Evolutionary conservation across 768 basidiomycete genomes (phyloP), one percentile per base, ranked within the genome.

Genomic region (Dioszegia aurantiaca): DNA sequence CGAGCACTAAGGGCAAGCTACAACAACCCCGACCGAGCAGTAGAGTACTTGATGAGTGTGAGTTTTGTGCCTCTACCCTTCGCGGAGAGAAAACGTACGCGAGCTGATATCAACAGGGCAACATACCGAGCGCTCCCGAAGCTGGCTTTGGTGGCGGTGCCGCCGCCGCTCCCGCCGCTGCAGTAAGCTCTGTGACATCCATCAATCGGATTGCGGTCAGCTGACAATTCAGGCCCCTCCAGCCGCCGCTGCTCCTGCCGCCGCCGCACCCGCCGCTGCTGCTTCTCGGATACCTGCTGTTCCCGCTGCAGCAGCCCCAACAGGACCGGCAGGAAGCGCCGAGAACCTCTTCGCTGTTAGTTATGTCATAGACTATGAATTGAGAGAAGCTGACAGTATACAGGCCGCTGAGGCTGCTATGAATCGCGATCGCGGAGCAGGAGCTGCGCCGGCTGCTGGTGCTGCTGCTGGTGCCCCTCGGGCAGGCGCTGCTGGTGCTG

Each of bases 1-100:
- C 83, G 86, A 16, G 92, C 93, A 3, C 74, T 99, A 74, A 82
- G 90, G 59, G 95, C 93, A 26, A 92, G 89, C 72, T 99, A 83
- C 80, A 99, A 99, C 78, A 98, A 99, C 78, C 89, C 95, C 8
- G 92, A 98, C 68, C 84, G 95, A 28, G 95, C 95, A 6, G 94
- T 91, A n/a, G 95, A 99, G 76, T 99, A 99, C 77, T 80, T 99
- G 55, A 87, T 98, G 84, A 94, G 73, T 60, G 94, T 93, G 67
- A 64, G 87, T 79, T 12, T 31, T 9, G 3, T 37, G 2, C 40
- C 5, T 40, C 6, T 33, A 6, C 33, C 8, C 33, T 33, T 6
- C 8, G 33, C 8, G 14, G 12, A 19, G 27, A 53, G 19, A 12
- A 16, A 44, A 12, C 14, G 41, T n/a, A 56, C 28, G 1, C 27